Conservation (phyloP, 129 eudicot species). For the Artemisia annua region DNA sequence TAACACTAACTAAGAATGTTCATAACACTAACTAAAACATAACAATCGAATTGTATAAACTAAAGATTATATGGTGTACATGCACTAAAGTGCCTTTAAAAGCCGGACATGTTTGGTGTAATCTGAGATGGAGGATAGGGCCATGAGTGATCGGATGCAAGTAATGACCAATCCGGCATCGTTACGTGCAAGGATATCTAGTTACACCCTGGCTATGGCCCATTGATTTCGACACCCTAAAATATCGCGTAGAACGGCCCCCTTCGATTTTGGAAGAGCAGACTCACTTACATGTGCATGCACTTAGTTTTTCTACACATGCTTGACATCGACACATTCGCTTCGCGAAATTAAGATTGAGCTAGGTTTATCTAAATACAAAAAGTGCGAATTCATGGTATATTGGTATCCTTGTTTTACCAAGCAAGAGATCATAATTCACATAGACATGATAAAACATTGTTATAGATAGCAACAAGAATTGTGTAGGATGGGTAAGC, state of each 20-base stretch:
- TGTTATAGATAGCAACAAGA: no score
- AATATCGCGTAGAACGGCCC: neutral
- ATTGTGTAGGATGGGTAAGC: no score
- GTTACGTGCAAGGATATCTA: neutral
- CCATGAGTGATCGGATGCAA: neutral
- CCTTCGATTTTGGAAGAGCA: neutral
- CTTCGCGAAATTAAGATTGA: no score
- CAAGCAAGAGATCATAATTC: no score
- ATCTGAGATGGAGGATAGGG: neutral
- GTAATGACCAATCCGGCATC: neutral
- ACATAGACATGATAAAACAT: no score
- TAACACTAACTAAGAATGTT: neutral
- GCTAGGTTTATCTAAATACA: no score
- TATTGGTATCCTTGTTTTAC: no score
- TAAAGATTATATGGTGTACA: neutral
- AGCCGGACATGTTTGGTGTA: neutral
- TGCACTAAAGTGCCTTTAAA: neutral
- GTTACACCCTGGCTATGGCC: neutral
- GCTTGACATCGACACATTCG: no score
- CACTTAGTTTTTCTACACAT: neutral
- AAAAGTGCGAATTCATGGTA: no score
- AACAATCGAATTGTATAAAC: neutral
- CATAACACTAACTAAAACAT: neutral
- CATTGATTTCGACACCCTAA: conserved; percentile 7
- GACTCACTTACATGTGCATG: conserved; percentile 8